Evolutionary conservation across 2,329 filamentous ascomycete genomes (phyloP), one percentile per base, ranked within the genome.

Genomic region (Byssothecium circinans): DNA sequence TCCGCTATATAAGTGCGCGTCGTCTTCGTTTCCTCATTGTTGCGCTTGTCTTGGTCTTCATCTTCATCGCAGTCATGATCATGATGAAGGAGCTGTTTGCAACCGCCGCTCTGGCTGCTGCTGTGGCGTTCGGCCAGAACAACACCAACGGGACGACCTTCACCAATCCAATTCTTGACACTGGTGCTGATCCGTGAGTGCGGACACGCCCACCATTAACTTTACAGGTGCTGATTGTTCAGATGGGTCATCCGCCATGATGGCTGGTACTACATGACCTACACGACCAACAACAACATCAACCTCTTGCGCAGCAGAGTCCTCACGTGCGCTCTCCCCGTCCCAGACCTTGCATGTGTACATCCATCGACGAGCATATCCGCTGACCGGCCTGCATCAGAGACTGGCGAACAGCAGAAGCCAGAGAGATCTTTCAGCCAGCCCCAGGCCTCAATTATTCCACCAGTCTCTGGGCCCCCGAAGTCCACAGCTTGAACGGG

Each of bases 381-480:
- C 37, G 14, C n/a, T 15, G 4, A 11, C 23, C 42, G 29, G 35
- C 23, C 14, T 17, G 12, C 3, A 19, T 15, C 47, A 67, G 61
- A 4, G 62, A 75, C 50, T 78, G 74, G 75, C 64, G 70, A 35
- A 64, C 64, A 47, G 75, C 74, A 29, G 75, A 78, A 11, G 65
- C 61, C 15, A 74, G 73, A 50, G 50, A 72, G 10, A 61, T 75
- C 30, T 78, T 77, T 56, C 50, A 67, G 25, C 75, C 75, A 12
- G 67, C 71, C 25, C 58, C 63, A 23, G 71, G 72, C 36, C 60
- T 68, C 44, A 70, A 73, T 43, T 78, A 78, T 60, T 74, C 73
- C 8, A 78, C 74, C 12, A 68, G 78, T 45, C 60, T 79, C 6
- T 80, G 77, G 77, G 77, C 76, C 5, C 77, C 77, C 2, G 77